Evolutionary conservation across 2,329 filamentous ascomycete species (phyloP).

Genomic region (Colletotrichum simmondsii): DNA sequence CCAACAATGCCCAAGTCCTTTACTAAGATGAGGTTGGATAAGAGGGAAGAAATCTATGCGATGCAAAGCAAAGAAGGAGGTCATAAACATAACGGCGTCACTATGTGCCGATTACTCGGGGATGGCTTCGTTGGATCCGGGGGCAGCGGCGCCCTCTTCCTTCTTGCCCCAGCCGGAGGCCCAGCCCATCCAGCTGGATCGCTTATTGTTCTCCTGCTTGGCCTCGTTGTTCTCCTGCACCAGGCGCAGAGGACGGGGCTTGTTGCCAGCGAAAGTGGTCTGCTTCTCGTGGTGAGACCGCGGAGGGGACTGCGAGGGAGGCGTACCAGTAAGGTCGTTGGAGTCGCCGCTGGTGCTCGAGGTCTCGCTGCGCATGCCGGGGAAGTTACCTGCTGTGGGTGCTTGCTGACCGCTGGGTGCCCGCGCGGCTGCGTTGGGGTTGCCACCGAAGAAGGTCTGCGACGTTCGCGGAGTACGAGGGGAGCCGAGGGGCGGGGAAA

Average conservation of each 20-base stretch:
- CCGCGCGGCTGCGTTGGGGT: slow-evolving; percentile 63
- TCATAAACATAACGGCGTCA: slow-evolving; percentile 34
- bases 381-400: slow-evolving; percentile 71
- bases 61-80: slow-evolving; percentile 18
- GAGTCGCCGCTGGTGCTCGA: slow-evolving; percentile 77
- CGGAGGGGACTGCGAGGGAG: slow-evolving; percentile 65
- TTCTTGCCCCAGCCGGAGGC: slow-evolving; percentile 60
- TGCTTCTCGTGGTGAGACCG: slow-evolving; percentile 62
- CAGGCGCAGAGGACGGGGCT: slow-evolving; percentile 85
- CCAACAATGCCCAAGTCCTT: slow-evolving; percentile 19
- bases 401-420: slow-evolving; percentile 61
- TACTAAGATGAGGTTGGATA: not conserved
- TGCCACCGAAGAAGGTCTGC: slow-evolving; percentile 73
- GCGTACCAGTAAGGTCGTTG: slow-evolving; percentile 57
- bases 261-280: slow-evolving; percentile 72
- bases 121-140: slow-evolving; percentile 23
- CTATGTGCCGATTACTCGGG: slow-evolving; percentile 33
- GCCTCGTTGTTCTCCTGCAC: slow-evolving; percentile 79
- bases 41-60: slow-evolving; percentile 9
- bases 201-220: slow-evolving; percentile 63
- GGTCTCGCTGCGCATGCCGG: slow-evolving; percentile 75
- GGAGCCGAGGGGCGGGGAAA: slow-evolving; percentile 68
- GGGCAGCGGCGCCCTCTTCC: slow-evolving; percentile 50
- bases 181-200: slow-evolving; percentile 75
- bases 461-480: slow-evolving; percentile 70